These are phyloP conservation scores for Pyricularia sp. DNA, from an alignment of 2,329 filamentous ascomycete genomes.

Conservation along the genomic window DNA sequence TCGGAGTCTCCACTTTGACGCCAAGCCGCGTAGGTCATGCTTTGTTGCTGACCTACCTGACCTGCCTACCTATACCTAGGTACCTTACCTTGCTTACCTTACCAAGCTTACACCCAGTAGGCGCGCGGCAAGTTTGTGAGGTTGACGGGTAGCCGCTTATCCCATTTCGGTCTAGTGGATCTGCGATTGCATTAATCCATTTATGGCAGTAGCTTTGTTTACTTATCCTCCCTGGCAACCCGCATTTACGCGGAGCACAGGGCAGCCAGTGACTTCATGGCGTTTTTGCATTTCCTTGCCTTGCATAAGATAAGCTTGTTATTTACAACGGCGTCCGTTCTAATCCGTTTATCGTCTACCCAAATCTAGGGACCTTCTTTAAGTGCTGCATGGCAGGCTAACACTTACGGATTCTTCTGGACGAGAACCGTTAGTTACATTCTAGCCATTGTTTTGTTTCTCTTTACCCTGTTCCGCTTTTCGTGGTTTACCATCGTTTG, in stretches of 20 bases:
- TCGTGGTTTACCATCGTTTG: not conserved
- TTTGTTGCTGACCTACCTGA: no score
- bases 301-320: not conserved
- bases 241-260: slow-evolving; percentile 2
- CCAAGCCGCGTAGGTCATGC: not conserved
- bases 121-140: not conserved
- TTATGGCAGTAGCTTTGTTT: slow-evolving; percentile 3
- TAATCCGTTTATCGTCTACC: not conserved
- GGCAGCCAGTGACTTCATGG: slow-evolving; percentile 4
- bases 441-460: not conserved
- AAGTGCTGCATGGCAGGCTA: not conserved
- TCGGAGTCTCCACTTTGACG: not conserved
- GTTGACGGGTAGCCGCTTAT: not conserved
- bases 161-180: not conserved
- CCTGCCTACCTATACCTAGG: no score
- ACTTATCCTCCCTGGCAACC: slow-evolving; percentile 5
- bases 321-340: not conserved
- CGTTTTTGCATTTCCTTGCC: not conserved
- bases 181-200: not conserved
- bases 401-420: not conserved
- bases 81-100: no score
- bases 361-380: not conserved
- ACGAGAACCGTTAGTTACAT: not conserved
- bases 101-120: not conserved
- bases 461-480: not conserved